phyloP scores from a whole-genome alignment of 2,329 filamentous ascomycete genomes.

The Bipolaris gigantea region DNA sequence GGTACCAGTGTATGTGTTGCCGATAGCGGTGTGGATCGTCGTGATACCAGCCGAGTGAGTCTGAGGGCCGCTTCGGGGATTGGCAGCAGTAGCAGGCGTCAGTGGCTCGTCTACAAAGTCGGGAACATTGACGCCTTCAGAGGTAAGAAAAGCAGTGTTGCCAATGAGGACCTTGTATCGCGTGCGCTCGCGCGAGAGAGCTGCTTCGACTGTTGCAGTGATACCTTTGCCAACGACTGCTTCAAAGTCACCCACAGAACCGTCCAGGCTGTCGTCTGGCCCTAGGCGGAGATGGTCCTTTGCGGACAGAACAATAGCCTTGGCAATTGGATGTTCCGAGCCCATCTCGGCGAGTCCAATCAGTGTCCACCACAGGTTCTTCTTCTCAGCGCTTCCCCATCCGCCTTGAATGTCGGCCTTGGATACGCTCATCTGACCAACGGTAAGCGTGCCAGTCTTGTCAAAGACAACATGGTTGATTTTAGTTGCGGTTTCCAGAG shows the following conservation, averaged over 20 bases:
- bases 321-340: constrained; percentile 95
- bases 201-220: constrained; percentile 77
- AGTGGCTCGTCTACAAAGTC: constrained; percentile 56
- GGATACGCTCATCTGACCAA: constrained; percentile 93
- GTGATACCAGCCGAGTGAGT: constrained; percentile 69
- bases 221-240: constrained; percentile 84
- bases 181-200: constrained; percentile 64
- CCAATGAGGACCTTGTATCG: constrained; percentile 82
- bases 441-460: constrained; percentile 93
- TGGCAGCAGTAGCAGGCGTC: constrained; percentile 31
- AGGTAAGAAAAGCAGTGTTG: constrained; percentile 75
- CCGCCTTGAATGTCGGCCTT: constrained; percentile 65
- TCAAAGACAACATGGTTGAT: constrained; percentile 89
- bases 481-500: constrained; percentile 86
- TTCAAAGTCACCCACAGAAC: constrained; percentile 82
- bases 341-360: constrained; percentile 94
- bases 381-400: constrained; percentile 72
- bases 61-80: constrained; percentile 43
- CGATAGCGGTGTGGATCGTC: constrained; percentile 87
- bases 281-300: constrained; percentile 74
- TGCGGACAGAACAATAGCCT: constrained; percentile 75
- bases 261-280: constrained; percentile 74
- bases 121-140: constrained; percentile 69
- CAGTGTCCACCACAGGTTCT: constrained; percentile 89
- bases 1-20: constrained; percentile 76